phyloP scores from a whole-genome alignment of 306 rosid genomes.

The Prunus persica region DNA sequence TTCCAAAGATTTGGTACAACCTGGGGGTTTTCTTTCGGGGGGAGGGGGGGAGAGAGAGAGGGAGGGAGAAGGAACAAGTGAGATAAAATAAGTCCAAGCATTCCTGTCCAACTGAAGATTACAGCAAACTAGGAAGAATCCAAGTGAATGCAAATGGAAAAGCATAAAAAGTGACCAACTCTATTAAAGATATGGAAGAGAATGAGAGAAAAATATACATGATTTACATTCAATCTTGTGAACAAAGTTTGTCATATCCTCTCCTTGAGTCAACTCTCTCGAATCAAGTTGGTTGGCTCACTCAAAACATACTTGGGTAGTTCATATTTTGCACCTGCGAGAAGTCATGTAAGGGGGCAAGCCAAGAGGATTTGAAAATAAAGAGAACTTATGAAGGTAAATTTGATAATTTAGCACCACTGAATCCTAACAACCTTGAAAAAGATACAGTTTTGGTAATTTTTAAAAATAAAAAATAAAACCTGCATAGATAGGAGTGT shows the following conservation, averaged over 20 bases:
- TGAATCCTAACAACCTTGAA: background rate
- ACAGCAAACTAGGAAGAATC: slow-evolving; percentile 17
- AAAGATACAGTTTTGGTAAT: background rate
- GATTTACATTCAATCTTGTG: slow-evolving; percentile 63
- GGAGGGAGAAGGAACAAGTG: background rate
- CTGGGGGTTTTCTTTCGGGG: background rate
- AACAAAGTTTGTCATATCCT: slow-evolving; percentile 35
- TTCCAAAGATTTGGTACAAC: background rate
- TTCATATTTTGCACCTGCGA: slow-evolving; percentile 93
- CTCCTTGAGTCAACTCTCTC: slow-evolving; percentile 46
- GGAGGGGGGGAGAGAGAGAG: background rate
- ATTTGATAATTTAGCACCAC: slow-evolving; percentile 5
- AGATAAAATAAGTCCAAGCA: slow-evolving; percentile 22
- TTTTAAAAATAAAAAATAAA: background rate
- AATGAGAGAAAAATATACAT: slow-evolving; percentile 68
- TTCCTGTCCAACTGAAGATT: slow-evolving; percentile 19
- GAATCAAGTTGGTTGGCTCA: slow-evolving; percentile 95
- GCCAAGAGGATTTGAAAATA: background rate
- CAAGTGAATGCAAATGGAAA: slow-evolving; percentile 29
- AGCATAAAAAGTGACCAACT: slow-evolving; percentile 32
- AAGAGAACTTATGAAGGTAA: slow-evolving; percentile 14
- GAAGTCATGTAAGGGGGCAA: background rate
- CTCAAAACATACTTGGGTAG: slow-evolving; percentile 97
- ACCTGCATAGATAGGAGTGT: background rate
- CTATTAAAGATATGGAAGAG: slow-evolving; percentile 49